Evolutionary conservation across 345 rosid species (phyloP).

Genomic region (Populus tremula): DNA sequence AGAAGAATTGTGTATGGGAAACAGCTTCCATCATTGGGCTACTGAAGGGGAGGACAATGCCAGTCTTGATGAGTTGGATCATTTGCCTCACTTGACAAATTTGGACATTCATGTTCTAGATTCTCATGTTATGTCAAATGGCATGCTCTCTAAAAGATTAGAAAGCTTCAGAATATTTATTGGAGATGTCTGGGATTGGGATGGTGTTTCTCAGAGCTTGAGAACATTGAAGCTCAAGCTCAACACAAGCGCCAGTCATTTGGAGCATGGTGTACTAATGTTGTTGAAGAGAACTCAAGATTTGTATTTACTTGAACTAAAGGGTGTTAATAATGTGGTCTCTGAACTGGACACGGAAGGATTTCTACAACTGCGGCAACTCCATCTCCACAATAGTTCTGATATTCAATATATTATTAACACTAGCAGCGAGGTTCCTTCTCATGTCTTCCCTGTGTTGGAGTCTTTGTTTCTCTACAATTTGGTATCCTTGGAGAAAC

Average conservation of each 20-base stretch:
- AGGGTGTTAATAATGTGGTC: background rate
- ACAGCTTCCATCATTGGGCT: slow-evolving; percentile 17
- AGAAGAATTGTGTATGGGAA: slow-evolving; percentile 33
- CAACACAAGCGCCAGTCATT: background rate
- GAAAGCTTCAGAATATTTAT: slow-evolving; percentile 13
- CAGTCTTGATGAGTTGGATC: slow-evolving; percentile 19
- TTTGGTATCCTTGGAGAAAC: slow-evolving; percentile 21
- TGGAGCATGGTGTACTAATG: background rate
- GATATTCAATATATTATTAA: background rate
- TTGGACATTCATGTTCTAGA: slow-evolving; percentile 14
- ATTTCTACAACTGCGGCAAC: slow-evolving; percentile 6
- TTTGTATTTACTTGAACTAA: background rate
- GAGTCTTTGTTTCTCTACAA: slow-evolving; percentile 19
- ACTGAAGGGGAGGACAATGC: slow-evolving; percentile 10
- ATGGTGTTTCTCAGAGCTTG: background rate
- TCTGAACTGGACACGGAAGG: background rate
- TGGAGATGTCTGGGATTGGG: slow-evolving; percentile 15
- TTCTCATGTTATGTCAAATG: background rate
- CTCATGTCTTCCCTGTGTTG: slow-evolving; percentile 8
- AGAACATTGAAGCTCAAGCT: slow-evolving; percentile 21
- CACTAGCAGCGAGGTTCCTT: background rate
- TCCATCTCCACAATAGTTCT: background rate
- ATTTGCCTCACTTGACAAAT: slow-evolving; percentile 12
- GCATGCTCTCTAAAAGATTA: slow-evolving; percentile 1
- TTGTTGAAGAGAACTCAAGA: background rate